phyloP scores from a whole-genome alignment of 225 moss, liverwort and hornwort species.

The Neckera pumila region DNA sequence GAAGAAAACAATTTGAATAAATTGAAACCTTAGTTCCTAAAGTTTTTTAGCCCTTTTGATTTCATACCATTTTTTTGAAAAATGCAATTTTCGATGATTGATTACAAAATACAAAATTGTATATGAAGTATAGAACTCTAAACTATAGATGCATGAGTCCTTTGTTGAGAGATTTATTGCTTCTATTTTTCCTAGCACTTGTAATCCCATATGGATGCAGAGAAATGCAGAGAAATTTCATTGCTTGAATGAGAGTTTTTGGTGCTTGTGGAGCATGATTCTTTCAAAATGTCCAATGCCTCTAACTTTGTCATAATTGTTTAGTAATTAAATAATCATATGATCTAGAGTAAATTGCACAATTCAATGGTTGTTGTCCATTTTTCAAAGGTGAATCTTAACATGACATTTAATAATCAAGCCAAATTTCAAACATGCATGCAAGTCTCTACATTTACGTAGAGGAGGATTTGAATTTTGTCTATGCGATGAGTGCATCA shows the following conservation, averaged over 20 bases:
- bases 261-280: neutral
- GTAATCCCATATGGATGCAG: neutral
- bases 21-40: neutral
- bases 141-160: neutral
- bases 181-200: neutral
- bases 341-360: too few species aligned
- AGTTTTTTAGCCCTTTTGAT: too few species aligned
- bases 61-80: neutral
- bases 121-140: neutral
- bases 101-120: neutral
- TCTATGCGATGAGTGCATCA: too few species aligned
- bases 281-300: rapidly evolving
- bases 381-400: too few species aligned
- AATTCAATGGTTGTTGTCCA: too few species aligned
- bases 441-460: too few species aligned
- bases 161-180: neutral
- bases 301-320: neutral
- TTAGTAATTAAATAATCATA: neutral
- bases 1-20: neutral
- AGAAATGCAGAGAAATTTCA: neutral
- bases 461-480: too few species aligned
- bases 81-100: neutral
- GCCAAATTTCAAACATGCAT: too few species aligned
- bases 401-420: too few species aligned
- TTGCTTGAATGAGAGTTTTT: neutral